Base-by-base conservation (phyloP, 2,329 filamentous ascomycete species). In the Cladosporium phlei region DNA sequence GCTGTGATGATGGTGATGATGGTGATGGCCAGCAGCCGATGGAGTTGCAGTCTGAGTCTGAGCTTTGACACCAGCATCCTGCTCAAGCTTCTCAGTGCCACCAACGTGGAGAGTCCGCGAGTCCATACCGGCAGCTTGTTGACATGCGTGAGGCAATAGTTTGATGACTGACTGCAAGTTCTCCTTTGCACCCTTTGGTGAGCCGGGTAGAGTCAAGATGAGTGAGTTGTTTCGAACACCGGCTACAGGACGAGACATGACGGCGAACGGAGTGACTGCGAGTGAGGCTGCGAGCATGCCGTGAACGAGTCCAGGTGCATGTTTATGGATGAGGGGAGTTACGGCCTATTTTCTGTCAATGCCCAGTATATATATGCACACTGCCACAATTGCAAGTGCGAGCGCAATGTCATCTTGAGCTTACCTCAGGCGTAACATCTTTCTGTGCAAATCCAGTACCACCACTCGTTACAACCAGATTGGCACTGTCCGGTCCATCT, bases 211-310 rank as follows among this genome's bases (percentile, higher is more conserved):
- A 0, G 93, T 98, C 52, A 96, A 70, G 19, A 98, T 85, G 43
- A 98, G 68, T 1, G 88, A 84, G 50, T 81, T 82, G 52, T 91
- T 83, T 24, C 93, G 77, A 2, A 95, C 82, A 3, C 93, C 93
- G 17, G 93, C 93, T 10, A 94, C 86, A 4, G 93, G 93, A 35
- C 93, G 80, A 42, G 93, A 87, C 93, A 98, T 98, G 72, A 95
- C 84, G 34, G 93, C 93, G 69, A 98, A 98, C 37, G 91, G 90
- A 2, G 93, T 98, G 25, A 97, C 82, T 33, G 80, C 73, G 12
- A 95, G 71, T 1, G 91, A 97, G 16, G 87, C 76, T 5, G 89
- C 76, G 32, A 98, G 74, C 91, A 98, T 98, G 54, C 83, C 89
- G 68, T 98, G 90, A n/a, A 96, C 85, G 39, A 98, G 74, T 1